phyloP scores from a whole-genome alignment of 2,329 filamentous ascomycete species.

The Fusarium virguliforme region DNA sequence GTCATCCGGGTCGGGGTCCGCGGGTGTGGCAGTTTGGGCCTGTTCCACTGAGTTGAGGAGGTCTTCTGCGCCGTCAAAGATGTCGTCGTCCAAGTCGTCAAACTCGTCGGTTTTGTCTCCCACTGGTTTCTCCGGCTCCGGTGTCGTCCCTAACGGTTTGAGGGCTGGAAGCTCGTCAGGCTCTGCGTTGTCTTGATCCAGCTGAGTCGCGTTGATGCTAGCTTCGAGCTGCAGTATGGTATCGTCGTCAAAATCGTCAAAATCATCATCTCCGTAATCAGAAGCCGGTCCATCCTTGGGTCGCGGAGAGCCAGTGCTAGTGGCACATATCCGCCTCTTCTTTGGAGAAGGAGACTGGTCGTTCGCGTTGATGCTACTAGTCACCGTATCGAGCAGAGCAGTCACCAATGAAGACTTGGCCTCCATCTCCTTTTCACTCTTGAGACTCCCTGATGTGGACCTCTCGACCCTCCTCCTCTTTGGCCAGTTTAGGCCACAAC shows the following conservation, averaged over 20 bases:
- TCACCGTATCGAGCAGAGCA: constrained; percentile 78
- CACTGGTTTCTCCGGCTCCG: neutral
- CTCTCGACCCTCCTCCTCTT: constrained; percentile 77
- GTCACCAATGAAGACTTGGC: constrained; percentile 72
- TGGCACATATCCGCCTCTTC: constrained; percentile 55
- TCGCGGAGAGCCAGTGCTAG: constrained; percentile 47
- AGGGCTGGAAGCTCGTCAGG: neutral
- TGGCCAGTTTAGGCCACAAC: constrained; percentile 79
- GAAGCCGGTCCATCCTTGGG: constrained; percentile 32
- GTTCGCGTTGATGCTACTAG: constrained; percentile 65
- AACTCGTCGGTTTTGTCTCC: constrained; percentile 67
- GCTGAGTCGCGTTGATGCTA: constrained; percentile 55
- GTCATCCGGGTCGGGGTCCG: constrained; percentile 46
- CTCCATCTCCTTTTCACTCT: constrained; percentile 59
- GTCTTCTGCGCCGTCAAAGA: constrained; percentile 65
- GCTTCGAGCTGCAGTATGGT: constrained; percentile 70
- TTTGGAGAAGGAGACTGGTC: constrained; percentile 63
- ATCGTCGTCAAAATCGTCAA: constrained; percentile 75
- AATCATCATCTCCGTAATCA: constrained; percentile 71
- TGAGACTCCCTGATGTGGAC: constrained; percentile 57
- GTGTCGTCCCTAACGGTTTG: constrained; percentile 13
- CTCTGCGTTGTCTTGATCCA: constrained; percentile 29
- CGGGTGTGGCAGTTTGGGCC: constrained; percentile 32
- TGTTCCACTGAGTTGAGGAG: constrained; percentile 44
- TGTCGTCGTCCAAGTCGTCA: constrained; percentile 76